phyloP scores from a whole-genome alignment of 495 filamentous ascomycete species.

The Xylaria bambusicola region DNA sequence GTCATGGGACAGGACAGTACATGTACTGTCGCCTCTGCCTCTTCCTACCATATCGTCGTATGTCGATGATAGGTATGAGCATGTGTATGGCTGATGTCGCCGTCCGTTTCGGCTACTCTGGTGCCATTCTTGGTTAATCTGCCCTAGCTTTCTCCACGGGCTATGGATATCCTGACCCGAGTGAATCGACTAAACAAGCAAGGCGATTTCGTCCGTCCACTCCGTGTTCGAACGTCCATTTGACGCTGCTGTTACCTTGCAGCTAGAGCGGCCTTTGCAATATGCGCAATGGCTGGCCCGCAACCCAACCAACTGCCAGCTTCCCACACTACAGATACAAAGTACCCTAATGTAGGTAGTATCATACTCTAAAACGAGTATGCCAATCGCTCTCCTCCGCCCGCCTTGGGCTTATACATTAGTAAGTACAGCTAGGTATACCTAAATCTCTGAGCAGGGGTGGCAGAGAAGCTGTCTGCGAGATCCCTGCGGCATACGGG shows the following conservation, averaged over 20 bases:
- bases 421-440: neutral
- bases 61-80: too few species aligned
- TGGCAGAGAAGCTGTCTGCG: too few species aligned
- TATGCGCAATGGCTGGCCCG: constrained; percentile 12
- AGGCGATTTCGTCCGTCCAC: constrained; percentile 4
- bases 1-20: too few species aligned
- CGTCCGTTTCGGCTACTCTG: constrained; percentile 2
- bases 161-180: constrained; percentile 12
- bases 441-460: constrained; percentile 4
- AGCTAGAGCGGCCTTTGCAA: constrained; percentile 4
- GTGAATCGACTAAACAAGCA: constrained; percentile 10
- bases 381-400: neutral
- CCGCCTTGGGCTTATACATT: constrained; percentile 12
- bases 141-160: neutral
- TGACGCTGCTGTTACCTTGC: constrained; percentile 16
- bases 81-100: constrained; percentile 15
- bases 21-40: too few species aligned
- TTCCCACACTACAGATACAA: neutral
- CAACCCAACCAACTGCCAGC: constrained; percentile 6
- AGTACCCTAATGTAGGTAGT: too few species aligned
- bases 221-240: neutral
- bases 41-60: too few species aligned
- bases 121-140: neutral
- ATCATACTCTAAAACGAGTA: constrained; percentile 2
- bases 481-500: too few species aligned